A percentile compares a stretch with the other conserved stretches of the same genome.
Conservation (phyloP, 331 rosid species). For the Erythrophleum ivorense region DNA sequence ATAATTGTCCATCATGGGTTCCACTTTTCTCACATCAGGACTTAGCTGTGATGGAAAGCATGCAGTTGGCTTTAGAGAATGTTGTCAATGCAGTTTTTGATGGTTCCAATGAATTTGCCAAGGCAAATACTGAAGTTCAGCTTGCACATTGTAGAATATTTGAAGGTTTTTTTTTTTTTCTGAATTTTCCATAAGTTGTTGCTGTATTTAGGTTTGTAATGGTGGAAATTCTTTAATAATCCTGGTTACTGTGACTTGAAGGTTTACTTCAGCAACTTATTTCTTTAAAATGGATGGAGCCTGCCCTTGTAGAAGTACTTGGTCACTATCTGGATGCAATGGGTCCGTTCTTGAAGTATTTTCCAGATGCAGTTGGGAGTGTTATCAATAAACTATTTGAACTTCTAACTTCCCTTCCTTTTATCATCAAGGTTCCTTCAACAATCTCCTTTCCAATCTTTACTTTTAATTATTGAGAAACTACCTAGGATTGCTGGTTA, state of each 20-base stretch:
- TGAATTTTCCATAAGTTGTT: slow-evolving; percentile 28
- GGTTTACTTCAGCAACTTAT: slow-evolving; percentile 90
- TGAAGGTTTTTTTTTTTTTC: slow-evolving; percentile 65
- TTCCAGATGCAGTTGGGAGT: slow-evolving; percentile 90
- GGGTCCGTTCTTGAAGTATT: slow-evolving; percentile 89
- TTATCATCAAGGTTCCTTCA: slow-evolving; percentile 64
- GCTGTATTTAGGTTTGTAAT: slow-evolving; percentile 27
- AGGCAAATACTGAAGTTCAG: slow-evolving; percentile 72
- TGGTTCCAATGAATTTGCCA: slow-evolving; percentile 64
- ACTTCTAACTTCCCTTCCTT: slow-evolving; percentile 88
- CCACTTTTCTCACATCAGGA: slow-evolving; percentile 65
- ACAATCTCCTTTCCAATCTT: slow-evolving; percentile 32
- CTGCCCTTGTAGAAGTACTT: slow-evolving; percentile 86
- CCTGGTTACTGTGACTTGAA: slow-evolving; percentile 49
- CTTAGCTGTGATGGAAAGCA: slow-evolving; percentile 83
- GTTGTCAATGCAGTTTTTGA: slow-evolving; percentile 78
- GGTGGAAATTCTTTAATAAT: slow-evolving; percentile 30
- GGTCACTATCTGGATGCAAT: slow-evolving; percentile 89
- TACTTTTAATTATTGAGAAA: slow-evolving; percentile 32
- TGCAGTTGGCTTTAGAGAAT: slow-evolving; percentile 85
- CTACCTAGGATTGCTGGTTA: slow-evolving; percentile 28
- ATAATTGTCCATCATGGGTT: slow-evolving; percentile 26
- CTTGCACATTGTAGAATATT: slow-evolving; percentile 65
- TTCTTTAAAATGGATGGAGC: slow-evolving; percentile 87
- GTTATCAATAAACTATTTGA: slow-evolving; percentile 91